phyloP scores from a whole-genome alignment of 441 rosid species.

The Omphalea diandra region DNA sequence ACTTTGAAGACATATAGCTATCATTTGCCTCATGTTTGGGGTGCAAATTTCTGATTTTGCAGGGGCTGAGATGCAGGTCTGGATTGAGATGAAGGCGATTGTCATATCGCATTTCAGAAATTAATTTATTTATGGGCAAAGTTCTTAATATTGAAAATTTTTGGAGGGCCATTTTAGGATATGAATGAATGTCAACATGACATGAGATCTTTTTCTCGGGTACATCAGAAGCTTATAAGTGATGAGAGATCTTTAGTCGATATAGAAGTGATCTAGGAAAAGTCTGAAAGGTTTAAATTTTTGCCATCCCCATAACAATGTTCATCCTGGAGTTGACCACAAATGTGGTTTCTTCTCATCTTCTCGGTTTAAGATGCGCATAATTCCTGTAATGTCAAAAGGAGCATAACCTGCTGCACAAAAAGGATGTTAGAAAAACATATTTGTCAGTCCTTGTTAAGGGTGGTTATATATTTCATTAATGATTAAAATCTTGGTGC shows the following conservation, averaged over 20 bases:
- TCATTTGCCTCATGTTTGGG: neutral
- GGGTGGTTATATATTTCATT: neutral
- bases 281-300: neutral
- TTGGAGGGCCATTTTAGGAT: neutral
- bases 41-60: neutral
- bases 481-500: neutral
- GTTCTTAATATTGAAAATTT: neutral
- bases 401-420: neutral
- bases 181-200: too few species aligned
- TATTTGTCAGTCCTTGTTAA: neutral
- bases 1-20: slow-evolving; percentile 7
- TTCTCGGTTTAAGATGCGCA: neutral
- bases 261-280: neutral
- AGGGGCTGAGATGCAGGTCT: neutral
- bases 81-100: slow-evolving; percentile 2
- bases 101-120: neutral
- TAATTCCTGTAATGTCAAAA: neutral
- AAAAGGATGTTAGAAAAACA: too few species aligned
- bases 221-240: neutral
- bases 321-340: neutral
- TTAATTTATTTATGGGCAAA: neutral
- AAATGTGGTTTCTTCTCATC: neutral
- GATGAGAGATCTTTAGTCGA: neutral
- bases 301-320: neutral
- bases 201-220: too few species aligned